A percentile compares a stretch with the other conserved stretches of the same genome.
These are phyloP conservation scores for Dactylonectria estremocensis DNA, from an alignment of 2,329 filamentous ascomycete species.

Conservation along the genomic window DNA sequence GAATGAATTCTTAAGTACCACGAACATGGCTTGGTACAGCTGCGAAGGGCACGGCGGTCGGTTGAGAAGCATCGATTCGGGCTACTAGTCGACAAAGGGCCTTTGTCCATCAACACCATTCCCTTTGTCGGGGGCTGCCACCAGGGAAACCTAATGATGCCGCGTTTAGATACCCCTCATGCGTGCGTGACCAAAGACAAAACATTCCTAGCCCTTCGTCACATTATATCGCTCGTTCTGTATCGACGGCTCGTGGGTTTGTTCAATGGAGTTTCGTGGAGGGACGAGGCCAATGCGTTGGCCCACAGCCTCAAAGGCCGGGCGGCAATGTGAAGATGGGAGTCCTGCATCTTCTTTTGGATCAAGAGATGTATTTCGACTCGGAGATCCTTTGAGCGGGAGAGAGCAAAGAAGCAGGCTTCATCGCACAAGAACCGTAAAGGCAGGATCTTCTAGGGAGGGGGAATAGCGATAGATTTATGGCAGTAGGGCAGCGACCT, in stretches of 20 bases:
- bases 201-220: not conserved
- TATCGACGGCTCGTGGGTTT: constrained; percentile 7
- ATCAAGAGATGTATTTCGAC: constrained; percentile 4
- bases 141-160: not conserved
- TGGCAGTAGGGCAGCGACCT: constrained; percentile 36
- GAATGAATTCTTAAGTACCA: constrained; percentile 26
- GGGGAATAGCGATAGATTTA: constrained; percentile 42
- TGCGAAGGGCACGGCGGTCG: not conserved
- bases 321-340: not conserved
- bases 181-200: not conserved
- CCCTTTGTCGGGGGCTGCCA: not conserved
- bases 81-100: constrained; percentile 14
- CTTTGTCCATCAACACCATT: constrained; percentile 9
- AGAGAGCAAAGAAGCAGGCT: not conserved
- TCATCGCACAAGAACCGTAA: not conserved
- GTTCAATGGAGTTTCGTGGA: not conserved
- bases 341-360: not conserved
- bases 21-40: not conserved
- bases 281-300: constrained; percentile 20
- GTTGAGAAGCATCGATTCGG: constrained; percentile 21
- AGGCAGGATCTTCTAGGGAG: no score
- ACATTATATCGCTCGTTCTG: constrained; percentile 11
- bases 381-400: not conserved
- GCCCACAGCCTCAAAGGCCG: not conserved
- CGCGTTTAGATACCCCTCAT: not conserved